These are phyloP conservation scores for Daldinia childiae DNA, from an alignment of 495 filamentous ascomycete species.

Conservation along the genomic window DNA sequence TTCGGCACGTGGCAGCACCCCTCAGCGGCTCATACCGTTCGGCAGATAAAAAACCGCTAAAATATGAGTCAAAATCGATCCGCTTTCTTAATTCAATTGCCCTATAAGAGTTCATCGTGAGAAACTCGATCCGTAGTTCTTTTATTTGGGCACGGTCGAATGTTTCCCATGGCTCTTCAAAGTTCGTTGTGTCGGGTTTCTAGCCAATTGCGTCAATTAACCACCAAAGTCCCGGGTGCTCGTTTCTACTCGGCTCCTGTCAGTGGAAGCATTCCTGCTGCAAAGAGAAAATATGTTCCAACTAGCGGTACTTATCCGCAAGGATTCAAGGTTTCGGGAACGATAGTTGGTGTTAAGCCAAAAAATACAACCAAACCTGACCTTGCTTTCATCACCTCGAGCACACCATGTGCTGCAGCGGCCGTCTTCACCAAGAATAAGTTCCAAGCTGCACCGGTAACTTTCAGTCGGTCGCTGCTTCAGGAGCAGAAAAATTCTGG, in stretches of 20 bases:
- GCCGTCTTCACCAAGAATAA: conserved; percentile 98
- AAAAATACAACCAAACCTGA: conserved; percentile 89
- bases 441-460: conserved; percentile 95
- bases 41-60: conserved; percentile 14
- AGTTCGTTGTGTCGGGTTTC: conserved; percentile 13
- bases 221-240: conserved; percentile 27
- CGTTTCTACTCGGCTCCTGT: conserved; percentile 68
- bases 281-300: conserved; percentile 89
- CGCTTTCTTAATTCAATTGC: conserved; percentile 7
- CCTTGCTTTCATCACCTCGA: conserved; percentile 86
- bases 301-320: conserved; percentile 84
- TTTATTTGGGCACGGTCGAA: conserved; percentile 25
- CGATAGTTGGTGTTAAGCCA: conserved; percentile 93
- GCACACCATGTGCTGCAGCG: conserved; percentile 87
- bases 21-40: background rate
- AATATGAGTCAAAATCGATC: conserved; percentile 23
- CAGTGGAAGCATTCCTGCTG: conserved; percentile 69
- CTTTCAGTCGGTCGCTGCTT: conserved; percentile 78
- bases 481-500: conserved; percentile 71
- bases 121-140: conserved; percentile 27
- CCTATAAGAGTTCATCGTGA: conserved; percentile 25
- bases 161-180: conserved; percentile 36
- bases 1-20: conserved; percentile 3
- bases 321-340: conserved; percentile 87
- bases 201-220: conserved; percentile 30